phyloP scores from a whole-genome alignment of 768 basidiomycete species.

The Trichaptum fuscoviolaceum region DNA sequence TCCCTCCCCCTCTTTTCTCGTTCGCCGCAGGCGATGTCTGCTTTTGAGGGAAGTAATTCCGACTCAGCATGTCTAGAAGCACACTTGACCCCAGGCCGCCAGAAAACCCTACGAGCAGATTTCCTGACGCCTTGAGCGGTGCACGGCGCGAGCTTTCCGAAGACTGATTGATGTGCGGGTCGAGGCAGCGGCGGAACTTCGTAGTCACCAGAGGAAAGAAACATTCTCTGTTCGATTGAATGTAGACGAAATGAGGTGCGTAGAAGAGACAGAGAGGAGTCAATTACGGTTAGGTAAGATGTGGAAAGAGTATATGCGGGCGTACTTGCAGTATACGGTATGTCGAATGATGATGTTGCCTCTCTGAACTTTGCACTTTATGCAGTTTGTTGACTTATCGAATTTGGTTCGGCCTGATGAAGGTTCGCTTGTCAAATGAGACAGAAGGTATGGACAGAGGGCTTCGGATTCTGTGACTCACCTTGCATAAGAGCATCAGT shows the following conservation, averaged over 20 bases:
- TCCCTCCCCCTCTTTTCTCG: slow-evolving; percentile 44
- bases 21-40: slow-evolving; percentile 12
- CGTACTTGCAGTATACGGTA: slow-evolving; percentile 81
- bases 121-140: slow-evolving; percentile 60
- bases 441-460: not conserved
- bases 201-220: slow-evolving; percentile 56
- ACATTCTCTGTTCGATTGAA: slow-evolving; percentile 42
- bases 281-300: slow-evolving; percentile 5
- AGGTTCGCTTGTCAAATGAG: not conserved
- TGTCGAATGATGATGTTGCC: slow-evolving; percentile 75
- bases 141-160: slow-evolving; percentile 52
- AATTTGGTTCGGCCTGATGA: slow-evolving; percentile 56
- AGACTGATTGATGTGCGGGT: slow-evolving; percentile 56
- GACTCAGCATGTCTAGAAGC: slow-evolving; percentile 61
- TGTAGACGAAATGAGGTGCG: not conserved
- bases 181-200: slow-evolving; percentile 62
- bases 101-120: slow-evolving; percentile 66
- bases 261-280: not conserved
- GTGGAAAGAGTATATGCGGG: slow-evolving; percentile 8
- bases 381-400: slow-evolving; percentile 60
- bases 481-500: slow-evolving; percentile 63
- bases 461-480: slow-evolving; percentile 28
- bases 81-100: slow-evolving; percentile 75
- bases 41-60: slow-evolving; percentile 43
- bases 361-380: slow-evolving; percentile 63